Conservation (phyloP, 305 asterid species). For the Lippia alba region DNA sequence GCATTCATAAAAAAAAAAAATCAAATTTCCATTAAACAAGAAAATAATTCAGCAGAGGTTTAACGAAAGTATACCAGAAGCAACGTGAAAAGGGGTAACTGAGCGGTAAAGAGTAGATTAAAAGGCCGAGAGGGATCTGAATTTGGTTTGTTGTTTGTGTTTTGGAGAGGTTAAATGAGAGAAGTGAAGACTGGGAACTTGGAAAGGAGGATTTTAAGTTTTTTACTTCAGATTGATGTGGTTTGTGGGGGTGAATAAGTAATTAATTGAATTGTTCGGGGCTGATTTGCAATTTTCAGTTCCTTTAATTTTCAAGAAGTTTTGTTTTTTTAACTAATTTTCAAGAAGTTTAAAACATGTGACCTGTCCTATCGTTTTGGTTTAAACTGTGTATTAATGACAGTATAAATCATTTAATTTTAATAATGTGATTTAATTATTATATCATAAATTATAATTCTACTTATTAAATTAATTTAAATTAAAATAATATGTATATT, state of each 20-base stretch:
- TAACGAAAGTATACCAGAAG: not conserved
- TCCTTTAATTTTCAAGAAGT: no score
- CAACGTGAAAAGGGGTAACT: not conserved
- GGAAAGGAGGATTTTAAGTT: not conserved
- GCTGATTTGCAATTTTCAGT: not conserved
- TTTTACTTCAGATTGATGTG: not conserved
- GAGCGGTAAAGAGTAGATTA: not conserved
- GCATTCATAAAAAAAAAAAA: not conserved
- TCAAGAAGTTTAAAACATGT: no score
- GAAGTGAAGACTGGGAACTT: constrained; percentile 19
- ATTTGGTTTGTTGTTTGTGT: constrained; percentile 4
- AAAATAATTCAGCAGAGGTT: not conserved
- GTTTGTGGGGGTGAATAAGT: constrained; percentile 2
- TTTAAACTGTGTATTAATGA: no score
- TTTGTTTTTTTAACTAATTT: no score
- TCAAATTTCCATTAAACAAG: not conserved
- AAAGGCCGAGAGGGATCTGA: constrained; percentile 21
- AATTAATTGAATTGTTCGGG: not conserved
- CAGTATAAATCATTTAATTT: no score
- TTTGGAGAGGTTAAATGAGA: constrained; percentile 7
- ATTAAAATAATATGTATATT: no score
- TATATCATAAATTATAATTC: no score
- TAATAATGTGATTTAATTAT: no score
- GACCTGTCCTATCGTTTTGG: no score
- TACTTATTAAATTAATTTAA: no score